Base-by-base conservation (phyloP, 768 basidiomycete species). In the Agaricus subrufescens region DNA sequence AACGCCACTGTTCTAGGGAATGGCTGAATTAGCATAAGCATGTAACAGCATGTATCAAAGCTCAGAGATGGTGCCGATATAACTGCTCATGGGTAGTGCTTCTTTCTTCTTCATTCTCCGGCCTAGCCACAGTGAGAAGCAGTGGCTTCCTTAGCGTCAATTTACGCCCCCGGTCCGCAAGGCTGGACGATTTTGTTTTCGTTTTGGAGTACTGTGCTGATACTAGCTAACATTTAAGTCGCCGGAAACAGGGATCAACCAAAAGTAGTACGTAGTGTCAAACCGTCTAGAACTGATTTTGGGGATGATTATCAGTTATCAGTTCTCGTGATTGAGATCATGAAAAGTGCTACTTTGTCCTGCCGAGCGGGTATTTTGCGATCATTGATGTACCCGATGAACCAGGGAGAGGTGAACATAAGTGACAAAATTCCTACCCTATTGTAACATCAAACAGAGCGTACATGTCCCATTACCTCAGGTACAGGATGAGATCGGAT, bases 311-410 rank as follows among this genome's bases (percentile, higher is more conserved):
- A 46, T 12, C 27, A 46, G 34, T 19, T 15, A 46, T 12, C 27
- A 46, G 34, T 19, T 15, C 37, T 31, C 46, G 46, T 46, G 54
- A 49, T 49, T 55, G 38, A 27, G 42, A 56, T 50, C 40, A 27
- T 38, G 34, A 0, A 44, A 25, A 25, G 37, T 56, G 42, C 42
- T 56, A 56, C 50, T 43, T 50, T 25, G 43, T 26, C 26, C 43
- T 26, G 42, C 50, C 34, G 30, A 48, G 55, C 55, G 46, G 39
- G 26, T 44, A 43, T 45, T 34, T 50, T 12, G 26, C 27, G 48
- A 50, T 56, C 48, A 50, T 26, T 56, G 55, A 56, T 56, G 39
- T 19, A 56, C 39, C 48, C 43, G 48, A 34, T 34, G 7, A 34
- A 34, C 4, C 34, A 34, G 48, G 55, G 50, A 37, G 46, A 27